Evolutionary conservation across 2,329 filamentous ascomycete species (phyloP).

Genomic region (Stemphylium vesicarium): DNA sequence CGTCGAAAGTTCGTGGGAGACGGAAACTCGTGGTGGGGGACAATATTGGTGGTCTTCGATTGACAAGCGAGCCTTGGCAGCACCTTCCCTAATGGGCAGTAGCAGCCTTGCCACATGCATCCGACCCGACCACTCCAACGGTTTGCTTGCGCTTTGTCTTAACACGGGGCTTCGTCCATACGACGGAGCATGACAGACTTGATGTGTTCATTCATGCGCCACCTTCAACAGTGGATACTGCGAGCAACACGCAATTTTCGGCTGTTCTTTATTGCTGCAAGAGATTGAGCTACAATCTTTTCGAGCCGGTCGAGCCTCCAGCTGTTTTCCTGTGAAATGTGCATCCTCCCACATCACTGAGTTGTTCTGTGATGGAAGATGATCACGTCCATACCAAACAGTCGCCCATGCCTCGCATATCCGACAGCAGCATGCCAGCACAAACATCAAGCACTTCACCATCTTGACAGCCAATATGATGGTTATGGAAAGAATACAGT

Average conservation of each 20-base stretch:
- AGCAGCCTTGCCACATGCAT: background rate
- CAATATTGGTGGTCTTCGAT: conserved; percentile 12
- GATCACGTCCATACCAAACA: background rate
- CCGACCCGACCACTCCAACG: background rate
- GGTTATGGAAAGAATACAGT: background rate
- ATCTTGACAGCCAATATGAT: background rate
- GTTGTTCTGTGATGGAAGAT: too few species aligned
- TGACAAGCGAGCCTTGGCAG: conserved; percentile 32
- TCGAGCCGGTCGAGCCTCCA: too few species aligned
- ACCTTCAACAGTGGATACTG: too few species aligned
- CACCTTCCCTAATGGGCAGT: conserved; percentile 10
- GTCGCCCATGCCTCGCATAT: background rate
- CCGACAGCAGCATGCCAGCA: background rate
- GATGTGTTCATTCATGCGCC: too few species aligned
- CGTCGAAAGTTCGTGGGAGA: conserved; percentile 33
- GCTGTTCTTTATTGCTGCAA: too few species aligned
- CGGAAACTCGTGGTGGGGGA: conserved; percentile 16
- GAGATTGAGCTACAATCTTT: too few species aligned
- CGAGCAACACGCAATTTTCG: too few species aligned
- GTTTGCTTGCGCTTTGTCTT: too few species aligned
- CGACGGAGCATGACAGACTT: too few species aligned
- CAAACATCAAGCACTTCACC: conserved; percentile 5
- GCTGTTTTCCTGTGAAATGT: background rate
- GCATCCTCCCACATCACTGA: too few species aligned
- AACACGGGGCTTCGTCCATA: too few species aligned